Evolutionary conservation across 441 rosid genomes (phyloP), one percentile per base, ranked within the genome.

Genomic region (Erodium trifolium): DNA sequence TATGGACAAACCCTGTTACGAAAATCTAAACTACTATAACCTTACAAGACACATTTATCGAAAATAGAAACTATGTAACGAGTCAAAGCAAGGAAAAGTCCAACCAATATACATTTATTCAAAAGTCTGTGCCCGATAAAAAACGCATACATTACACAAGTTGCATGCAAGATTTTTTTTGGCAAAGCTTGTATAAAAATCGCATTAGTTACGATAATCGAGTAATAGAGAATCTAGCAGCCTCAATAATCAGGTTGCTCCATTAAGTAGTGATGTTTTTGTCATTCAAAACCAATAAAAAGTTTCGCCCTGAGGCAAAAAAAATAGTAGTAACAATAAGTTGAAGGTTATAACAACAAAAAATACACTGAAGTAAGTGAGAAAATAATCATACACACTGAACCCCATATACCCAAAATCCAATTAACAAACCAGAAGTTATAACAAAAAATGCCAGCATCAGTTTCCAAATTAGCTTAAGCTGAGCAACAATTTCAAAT

Each of bases 1-100:
- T 53, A 53, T 53, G 41, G 41, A 37, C 41, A 37, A 37, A 37
- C 41, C 60, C 60, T 53, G 60, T 53, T 53, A 9, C 19, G 65
- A 31, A 60, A 60, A 11, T 19, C n/a, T 17, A 60, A 60, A 17
- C 13, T 60, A 37, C 41, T 37, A 37, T 37, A 37, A 5, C 41
- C 41, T 37, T 7, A 37, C 41, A 37, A 2, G 3, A 60, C 12
- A 60, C 64, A 60, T 17, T 60, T 17, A 60, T 23, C n/a, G 31
- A 62, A 12, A 23, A 18, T 11, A 2, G 65, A 62, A 3, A 27
- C 65, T 62, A 23, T 27, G 65, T 62, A 55, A 55, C 8, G 41
- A 37, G 41, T 37, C 8, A 37, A 37, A 37, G 41, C 41, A 37
- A 13, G 18, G 62, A 55, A 18, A 16, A 55, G 8, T 55, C 19